phyloP scores from a whole-genome alignment of 257 asterid genomes.

The Perilla frutescens region DNA sequence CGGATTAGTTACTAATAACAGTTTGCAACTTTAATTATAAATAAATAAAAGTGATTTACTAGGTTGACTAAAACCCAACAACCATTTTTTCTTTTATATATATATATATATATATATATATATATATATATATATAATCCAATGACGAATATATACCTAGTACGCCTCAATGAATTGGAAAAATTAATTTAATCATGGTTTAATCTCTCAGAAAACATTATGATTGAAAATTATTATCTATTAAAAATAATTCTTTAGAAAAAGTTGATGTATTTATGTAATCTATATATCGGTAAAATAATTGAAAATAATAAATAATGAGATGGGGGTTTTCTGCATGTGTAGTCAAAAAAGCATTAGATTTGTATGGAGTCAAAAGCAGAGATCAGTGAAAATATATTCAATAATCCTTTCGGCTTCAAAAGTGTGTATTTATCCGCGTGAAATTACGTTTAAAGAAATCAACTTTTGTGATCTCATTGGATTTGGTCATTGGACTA shows the following conservation, averaged over 20 bases:
- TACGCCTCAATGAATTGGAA: too few species aligned
- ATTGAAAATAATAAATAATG: too few species aligned
- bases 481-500: conserved; percentile 20
- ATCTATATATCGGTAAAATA: too few species aligned
- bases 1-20: neutral
- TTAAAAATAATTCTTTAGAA: neutral
- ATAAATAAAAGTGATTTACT: neutral
- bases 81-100: neutral
- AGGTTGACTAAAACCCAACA: neutral
- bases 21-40: neutral
- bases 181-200: too few species aligned
- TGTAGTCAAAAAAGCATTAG: conserved; percentile 15
- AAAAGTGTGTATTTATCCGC: conserved; percentile 30
- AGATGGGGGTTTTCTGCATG: too few species aligned
- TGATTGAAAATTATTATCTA: too few species aligned
- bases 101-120: too few species aligned
- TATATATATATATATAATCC: too few species aligned
- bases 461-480: conserved; percentile 23
- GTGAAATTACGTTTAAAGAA: conserved; percentile 24
- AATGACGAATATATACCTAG: too few species aligned
- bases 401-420: conserved; percentile 39
- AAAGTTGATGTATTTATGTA: too few species aligned
- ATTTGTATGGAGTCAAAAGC: conserved; percentile 40
- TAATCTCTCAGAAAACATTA: neutral
- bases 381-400: neutral